Evolutionary conservation across 192 early-diverging fungal genomes (phyloP).

Genomic region (Mortierella claussenii): DNA sequence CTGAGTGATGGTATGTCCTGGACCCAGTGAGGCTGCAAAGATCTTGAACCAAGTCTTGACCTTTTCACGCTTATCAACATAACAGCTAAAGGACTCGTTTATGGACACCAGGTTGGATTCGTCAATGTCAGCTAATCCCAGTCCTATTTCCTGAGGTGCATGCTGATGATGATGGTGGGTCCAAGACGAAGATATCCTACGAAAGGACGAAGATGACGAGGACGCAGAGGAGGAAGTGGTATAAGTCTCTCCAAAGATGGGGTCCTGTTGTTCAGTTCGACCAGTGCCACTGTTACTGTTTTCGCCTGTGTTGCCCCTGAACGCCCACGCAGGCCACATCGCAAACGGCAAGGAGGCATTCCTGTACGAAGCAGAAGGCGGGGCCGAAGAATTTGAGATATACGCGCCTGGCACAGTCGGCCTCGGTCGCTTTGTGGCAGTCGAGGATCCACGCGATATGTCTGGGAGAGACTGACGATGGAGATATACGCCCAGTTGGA

Average conservation of each 20-base stretch:
- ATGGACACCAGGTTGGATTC: not conserved
- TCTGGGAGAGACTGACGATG: constrained; percentile 44
- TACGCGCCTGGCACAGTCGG: not conserved
- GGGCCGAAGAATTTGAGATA: not conserved
- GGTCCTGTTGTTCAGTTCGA: not conserved
- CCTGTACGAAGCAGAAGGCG: not conserved
- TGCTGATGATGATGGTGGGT: constrained; percentile 1
- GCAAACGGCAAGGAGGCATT: not conserved
- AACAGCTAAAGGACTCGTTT: constrained; percentile 53
- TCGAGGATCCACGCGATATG: too few relatives aligned
- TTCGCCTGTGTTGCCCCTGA: not conserved
- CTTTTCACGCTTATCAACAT: constrained; percentile 57
- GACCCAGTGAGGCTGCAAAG: constrained; percentile 56
- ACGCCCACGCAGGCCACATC: not conserved
- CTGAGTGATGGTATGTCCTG: constrained; percentile 59
- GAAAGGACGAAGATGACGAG: not conserved
- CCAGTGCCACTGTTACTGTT: too few relatives aligned
- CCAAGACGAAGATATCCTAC: too few relatives aligned
- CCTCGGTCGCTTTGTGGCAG: not conserved
- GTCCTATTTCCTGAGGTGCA: too few relatives aligned
- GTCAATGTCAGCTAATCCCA: not conserved
- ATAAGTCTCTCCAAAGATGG: not conserved
- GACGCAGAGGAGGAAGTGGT: not conserved
- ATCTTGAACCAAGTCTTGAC: constrained; percentile 69
- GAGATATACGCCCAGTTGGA: constrained; percentile 62